These are phyloP conservation scores for Lathyrus aphaca DNA, from an alignment of 306 rosid species.

Conservation along the genomic window DNA sequence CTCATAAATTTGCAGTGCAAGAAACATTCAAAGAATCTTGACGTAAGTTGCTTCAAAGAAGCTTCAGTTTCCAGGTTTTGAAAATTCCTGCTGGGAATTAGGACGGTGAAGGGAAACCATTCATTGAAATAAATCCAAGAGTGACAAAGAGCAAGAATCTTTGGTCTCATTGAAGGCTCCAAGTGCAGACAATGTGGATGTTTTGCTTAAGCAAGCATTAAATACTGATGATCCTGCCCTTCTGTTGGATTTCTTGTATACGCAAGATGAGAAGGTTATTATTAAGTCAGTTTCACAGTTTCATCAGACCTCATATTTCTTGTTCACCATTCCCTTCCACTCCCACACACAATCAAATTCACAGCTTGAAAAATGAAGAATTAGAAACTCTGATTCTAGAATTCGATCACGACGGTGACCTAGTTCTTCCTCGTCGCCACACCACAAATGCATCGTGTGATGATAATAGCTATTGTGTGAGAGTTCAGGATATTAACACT, in stretches of 20 bases:
- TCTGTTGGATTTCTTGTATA: conserved; percentile 71
- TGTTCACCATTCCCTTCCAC: no score
- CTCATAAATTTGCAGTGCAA: no score
- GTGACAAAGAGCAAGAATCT: conserved; percentile 47
- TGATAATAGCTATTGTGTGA: conserved; percentile 32
- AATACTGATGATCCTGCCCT: conserved; percentile 79
- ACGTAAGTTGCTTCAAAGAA: no score
- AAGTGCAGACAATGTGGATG: conserved; percentile 75
- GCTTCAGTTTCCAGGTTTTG: no score
- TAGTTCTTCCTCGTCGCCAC: conserved; percentile 72
- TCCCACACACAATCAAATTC: conserved; percentile 27
- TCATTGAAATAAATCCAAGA: conserved; percentile 38
- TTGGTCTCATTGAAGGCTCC: conserved; percentile 57
- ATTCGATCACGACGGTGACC: conserved; percentile 78
- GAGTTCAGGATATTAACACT: conserved; percentile 76
- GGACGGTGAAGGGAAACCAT: no score
- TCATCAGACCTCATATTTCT: no score
- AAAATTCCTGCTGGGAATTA: no score
- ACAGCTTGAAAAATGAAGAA: conserved; percentile 40
- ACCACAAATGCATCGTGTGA: conserved; percentile 35
- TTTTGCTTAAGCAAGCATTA: conserved; percentile 82
- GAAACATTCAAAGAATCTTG: no score
- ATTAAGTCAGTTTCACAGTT: no score
- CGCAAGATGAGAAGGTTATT: conserved; percentile 77
- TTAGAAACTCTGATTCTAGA: conserved; percentile 35